Evolutionary conservation across 1,284 basidiomycete species (phyloP).

Genomic region (Boletus sp.): DNA sequence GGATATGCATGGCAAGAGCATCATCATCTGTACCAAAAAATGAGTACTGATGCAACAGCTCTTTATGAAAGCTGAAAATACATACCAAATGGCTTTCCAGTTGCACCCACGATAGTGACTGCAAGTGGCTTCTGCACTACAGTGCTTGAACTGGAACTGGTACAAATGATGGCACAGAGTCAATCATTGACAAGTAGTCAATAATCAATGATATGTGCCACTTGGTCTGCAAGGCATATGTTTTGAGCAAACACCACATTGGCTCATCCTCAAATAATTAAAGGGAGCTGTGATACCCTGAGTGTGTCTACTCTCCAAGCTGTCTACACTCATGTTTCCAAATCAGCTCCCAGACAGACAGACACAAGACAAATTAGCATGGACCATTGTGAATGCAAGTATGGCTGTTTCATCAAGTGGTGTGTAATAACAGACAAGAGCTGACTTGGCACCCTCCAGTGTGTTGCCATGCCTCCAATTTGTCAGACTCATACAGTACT

Average conservation of each 20-base stretch:
- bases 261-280: slow-evolving; percentile 10
- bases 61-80: background rate
- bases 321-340: background rate
- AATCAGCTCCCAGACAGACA: slow-evolving; percentile 4
- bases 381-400: slow-evolving; percentile 17
- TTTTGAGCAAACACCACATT: slow-evolving; percentile 1
- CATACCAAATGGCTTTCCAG: slow-evolving; percentile 21
- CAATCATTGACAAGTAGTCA: background rate
- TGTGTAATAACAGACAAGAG: background rate
- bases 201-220: slow-evolving; percentile 12
- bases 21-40: slow-evolving; percentile 13
- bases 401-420: background rate
- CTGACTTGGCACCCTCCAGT: background rate
- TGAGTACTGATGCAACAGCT: background rate
- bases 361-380: background rate
- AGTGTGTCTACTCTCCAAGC: background rate
- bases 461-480: background rate
- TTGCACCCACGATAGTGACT: slow-evolving; percentile 5
- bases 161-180: slow-evolving; percentile 8
- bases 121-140: slow-evolving; percentile 6
- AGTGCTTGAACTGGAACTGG: background rate
- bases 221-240: background rate
- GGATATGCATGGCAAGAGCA: slow-evolving; percentile 12
- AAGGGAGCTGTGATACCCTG: background rate
- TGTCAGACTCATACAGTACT: background rate